Evolutionary conservation across 1,284 basidiomycete species (phyloP), one percentile per base, ranked within the genome.

Genomic region (Sporisorium iseilematis-ciliati): DNA sequence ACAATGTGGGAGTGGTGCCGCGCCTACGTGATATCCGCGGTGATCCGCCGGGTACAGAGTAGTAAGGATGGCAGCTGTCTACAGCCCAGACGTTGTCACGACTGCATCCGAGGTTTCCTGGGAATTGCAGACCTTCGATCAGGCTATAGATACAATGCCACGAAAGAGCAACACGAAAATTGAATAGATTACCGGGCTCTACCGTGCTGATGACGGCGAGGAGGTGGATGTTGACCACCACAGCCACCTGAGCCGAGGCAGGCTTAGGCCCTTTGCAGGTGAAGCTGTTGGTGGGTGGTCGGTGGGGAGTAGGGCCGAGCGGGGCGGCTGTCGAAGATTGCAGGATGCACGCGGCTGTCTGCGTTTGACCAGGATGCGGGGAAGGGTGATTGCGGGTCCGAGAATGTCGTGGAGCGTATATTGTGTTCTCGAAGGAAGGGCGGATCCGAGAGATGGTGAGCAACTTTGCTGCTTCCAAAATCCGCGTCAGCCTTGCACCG

Each of bases 391-490:
- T 57, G 67, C 67, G 66, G 66, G 46, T 69, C 66, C 66, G 66
- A 64, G 57, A 69, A 59, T 38, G 59, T 25, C 53, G n/a, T 56
- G 54, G 60, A 51, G 54, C 54, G 58, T 40, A 69, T 61, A 58
- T 65, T 57, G 43, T 56, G 54, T 60, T 54, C 51, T 43, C 26
- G 38, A 53, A 48, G 33, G 40, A 51, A 65, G 68, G 52, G 68
- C 68, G 68, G 68, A 71, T 71, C 68, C 68, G 68, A 71, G 51
- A 65, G 68, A 48, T 71, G 68, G 59, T 48, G 68, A 62, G 50
- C 59, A 57, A 26, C 29, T 45, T 57, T 41, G 25, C 46, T 41
- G 25, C 46, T 48, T 48, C 26, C 45, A 46, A 25, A 46, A 16
- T 18, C 40, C 40, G n/a, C 40, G 40, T 41, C 40, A 41, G 43